A percentile compares a stretch with the other conserved stretches of the same genome.
Evolutionary conservation across 208 protist species (phyloP).

Genomic region (Trypanosoma rangeli): DNA sequence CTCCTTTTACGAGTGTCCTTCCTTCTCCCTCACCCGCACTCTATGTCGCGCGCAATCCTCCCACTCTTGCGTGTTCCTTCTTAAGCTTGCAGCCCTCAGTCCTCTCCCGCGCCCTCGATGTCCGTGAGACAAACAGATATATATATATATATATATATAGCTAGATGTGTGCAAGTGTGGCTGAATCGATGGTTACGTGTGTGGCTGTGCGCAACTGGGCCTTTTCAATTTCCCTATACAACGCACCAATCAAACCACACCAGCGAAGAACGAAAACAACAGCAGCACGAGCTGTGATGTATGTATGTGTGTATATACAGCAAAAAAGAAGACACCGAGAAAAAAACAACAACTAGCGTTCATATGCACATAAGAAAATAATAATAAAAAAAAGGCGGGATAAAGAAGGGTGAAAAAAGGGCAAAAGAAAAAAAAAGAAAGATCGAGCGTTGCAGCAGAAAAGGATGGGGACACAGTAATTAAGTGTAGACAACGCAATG

Average conservation of each 20-base stretch:
- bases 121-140: neutral
- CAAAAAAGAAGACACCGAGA: constrained; percentile 7
- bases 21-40: neutral
- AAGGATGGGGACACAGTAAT: no score
- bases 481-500: no score
- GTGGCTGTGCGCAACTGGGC: neutral
- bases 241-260: neutral
- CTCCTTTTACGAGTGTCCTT: neutral
- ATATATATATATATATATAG: neutral
- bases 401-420: neutral
- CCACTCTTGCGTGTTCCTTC: neutral
- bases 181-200: neutral
- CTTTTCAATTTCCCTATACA: neutral
- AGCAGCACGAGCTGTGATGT: neutral
- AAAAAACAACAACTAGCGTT: constrained; percentile 2
- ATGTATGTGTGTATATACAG: constrained; percentile 18
- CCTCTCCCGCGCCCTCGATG: neutral
- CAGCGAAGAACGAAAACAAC: constrained; percentile 7
- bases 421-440: no score
- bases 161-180: neutral
- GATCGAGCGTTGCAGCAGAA: no score
- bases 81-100: neutral
- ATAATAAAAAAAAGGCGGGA: neutral
- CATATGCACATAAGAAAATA: no score
- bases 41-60: neutral